Percentiles rank a stretch among this genome's conserved stretches.
These are phyloP conservation scores for Eimeria necatrix DNA, from an alignment of 169 alveolate genomes.

Conservation along the genomic window DNA sequence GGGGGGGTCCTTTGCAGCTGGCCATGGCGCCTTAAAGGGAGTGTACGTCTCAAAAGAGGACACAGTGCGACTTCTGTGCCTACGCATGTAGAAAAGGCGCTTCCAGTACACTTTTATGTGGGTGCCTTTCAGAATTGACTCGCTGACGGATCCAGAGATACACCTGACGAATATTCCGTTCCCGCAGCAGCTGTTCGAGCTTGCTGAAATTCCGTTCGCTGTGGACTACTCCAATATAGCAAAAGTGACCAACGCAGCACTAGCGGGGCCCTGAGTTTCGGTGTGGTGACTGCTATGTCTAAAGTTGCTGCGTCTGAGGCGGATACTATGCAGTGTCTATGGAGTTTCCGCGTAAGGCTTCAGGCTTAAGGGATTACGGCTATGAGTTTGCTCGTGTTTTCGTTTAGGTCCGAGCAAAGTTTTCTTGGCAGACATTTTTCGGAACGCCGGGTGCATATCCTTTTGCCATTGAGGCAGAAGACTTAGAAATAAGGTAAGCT, in stretches of 20 bases:
- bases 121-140: constrained; percentile 81
- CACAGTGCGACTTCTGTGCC: too few relatives aligned
- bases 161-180: constrained; percentile 89
- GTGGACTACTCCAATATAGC: constrained; percentile 89
- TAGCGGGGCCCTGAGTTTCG: neutral
- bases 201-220: constrained; percentile 89
- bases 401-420: constrained; percentile 84
- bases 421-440: constrained; percentile 87
- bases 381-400: neutral
- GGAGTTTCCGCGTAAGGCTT: too few relatives aligned
- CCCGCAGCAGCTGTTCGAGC: constrained; percentile 89
- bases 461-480: constrained; percentile 85
- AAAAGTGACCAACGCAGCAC: constrained; percentile 46
- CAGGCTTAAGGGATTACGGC: neutral
- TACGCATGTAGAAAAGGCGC: too few relatives aligned
- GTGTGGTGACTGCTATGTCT: too few relatives aligned
- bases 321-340: too few relatives aligned
- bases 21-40: too few relatives aligned
- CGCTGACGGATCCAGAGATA: constrained; percentile 88
- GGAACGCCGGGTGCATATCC: constrained; percentile 77
- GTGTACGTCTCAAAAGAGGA: too few relatives aligned
- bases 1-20: too few relatives aligned
- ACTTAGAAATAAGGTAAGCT: constrained; percentile 84
- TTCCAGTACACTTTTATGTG: neutral
- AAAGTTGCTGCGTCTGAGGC: too few relatives aligned